Evolutionary conservation across 2,329 filamentous ascomycete genomes (phyloP), one percentile per base, ranked within the genome.

Genomic region (Stylonectria norvegica): DNA sequence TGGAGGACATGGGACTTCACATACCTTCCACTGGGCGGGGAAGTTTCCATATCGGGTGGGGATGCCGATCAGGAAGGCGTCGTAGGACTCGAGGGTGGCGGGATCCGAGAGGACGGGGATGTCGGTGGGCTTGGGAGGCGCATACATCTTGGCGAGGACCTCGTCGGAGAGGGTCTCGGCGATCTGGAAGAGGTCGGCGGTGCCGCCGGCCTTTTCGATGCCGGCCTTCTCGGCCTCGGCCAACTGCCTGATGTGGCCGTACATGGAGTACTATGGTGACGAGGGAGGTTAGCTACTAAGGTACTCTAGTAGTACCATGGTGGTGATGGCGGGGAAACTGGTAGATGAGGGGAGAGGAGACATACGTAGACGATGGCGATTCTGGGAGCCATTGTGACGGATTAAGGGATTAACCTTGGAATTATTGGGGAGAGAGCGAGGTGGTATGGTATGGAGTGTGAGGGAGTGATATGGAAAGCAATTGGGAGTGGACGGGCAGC

Each of bases 41-140:
- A 95, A 95, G 81, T 94, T 97, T 58, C 93, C 93, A 72, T 88
- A 98, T 54, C 93, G 81, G 36, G 93, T 98, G 45, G 93, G 93
- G 65, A 97, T 93, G 53, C 93, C 93, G 58, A 97, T 78, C 50
- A 98, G 83, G 73, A 96, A 83, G 53, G 74, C 93, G 61, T 97
- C 90, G 72, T 94, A 97, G 38, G 72, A 50, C 60, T 83, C 79
- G 30, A 96, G 82, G 20, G 65, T 71, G 10, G 60, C 38, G 5
- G 80, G 74, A 60, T 78, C 69, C 14, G 76, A 64, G 35, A 83
- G 73, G 54, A 88, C 65, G 42, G 82, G 77, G 63, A 93, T 71
- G 61, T 79, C 73, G 50, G 76, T 63, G 58, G 77, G 66, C 74
- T 95, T 94, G 53, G 81, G 62, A 4, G 89, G 86, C 20, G 93